These are phyloP conservation scores for Pythium monospermum DNA, from an alignment of 352 stramenopile species.

Conservation along the genomic window DNA sequence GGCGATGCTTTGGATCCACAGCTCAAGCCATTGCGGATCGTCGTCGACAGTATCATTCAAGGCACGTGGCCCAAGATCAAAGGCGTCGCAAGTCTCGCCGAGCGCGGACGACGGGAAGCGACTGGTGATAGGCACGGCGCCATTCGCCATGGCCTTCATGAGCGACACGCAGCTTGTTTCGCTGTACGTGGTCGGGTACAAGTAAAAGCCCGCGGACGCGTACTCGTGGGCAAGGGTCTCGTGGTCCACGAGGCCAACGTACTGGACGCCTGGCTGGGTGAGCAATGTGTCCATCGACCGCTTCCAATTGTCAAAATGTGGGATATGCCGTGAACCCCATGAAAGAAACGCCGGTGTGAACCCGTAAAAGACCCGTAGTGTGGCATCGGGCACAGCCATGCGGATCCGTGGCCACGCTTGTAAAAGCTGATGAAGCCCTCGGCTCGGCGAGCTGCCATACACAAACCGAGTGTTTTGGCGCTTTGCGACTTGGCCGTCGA, in stretches of 20 bases:
- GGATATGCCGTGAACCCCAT: slow-evolving; percentile 43
- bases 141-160: slow-evolving; percentile 90
- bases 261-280: slow-evolving; percentile 48
- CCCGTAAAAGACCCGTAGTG: slow-evolving; percentile 86
- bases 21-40: slow-evolving; percentile 31
- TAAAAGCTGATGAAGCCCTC: slow-evolving; percentile 69
- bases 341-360: slow-evolving; percentile 74
- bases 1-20: slow-evolving; percentile 50
- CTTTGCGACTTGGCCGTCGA: not conserved
- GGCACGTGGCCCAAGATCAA: slow-evolving; percentile 68
- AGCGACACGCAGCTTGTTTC: slow-evolving; percentile 91
- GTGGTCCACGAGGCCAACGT: slow-evolving; percentile 81
- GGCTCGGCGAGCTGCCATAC: slow-evolving; percentile 81
- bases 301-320: slow-evolving; percentile 62
- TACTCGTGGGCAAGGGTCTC: slow-evolving; percentile 59
- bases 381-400: slow-evolving; percentile 39
- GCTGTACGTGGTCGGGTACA: slow-evolving; percentile 87
- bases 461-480: slow-evolving; percentile 69
- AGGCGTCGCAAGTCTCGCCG: slow-evolving; percentile 52
- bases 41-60: slow-evolving; percentile 21
- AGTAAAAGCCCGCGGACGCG: slow-evolving; percentile 75
- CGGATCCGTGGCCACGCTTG: slow-evolving; percentile 69
- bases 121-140: slow-evolving; percentile 88
- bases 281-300: slow-evolving; percentile 35
- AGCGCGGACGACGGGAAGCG: slow-evolving; percentile 57